Base-by-base conservation (phyloP, 2,329 filamentous ascomycete genomes). In the Penicillium psychrosexuale region DNA sequence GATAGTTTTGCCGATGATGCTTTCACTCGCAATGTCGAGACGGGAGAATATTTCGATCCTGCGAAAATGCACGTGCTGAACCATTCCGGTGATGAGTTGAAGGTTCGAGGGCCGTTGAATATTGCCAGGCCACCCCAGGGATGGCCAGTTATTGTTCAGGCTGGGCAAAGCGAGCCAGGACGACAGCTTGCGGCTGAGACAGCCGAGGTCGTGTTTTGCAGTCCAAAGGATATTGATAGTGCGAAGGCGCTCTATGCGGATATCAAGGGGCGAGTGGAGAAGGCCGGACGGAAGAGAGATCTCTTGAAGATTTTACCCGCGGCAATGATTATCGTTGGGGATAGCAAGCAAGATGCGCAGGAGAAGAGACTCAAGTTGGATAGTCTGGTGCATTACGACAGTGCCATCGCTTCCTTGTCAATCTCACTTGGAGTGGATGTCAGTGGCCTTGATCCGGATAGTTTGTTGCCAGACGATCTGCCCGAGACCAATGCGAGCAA, bases 1-100 rank as follows among this genome's bases (percentile, higher is more conserved):
- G 80, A 82, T 54, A 79, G 75, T 59, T 82, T 83, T 58, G 80
- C 80, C 0, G 81, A 83, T 45, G 81, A 83, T 60, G 81, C 81
- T 0, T 81, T 84, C 50, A 61, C 78, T 4, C 75, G 79, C 2
- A 74, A 83, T 58, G 67, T 68, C 3, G 75, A 78, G 57, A 77
- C 66, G 5, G 81, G 81, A 0, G 67, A 77, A 12, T 83, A 69
- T 59, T 73, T 82, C 34, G 76, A 84, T 47, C 80, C 80, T 0
- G 76, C 75, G 4, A 82, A 77, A 60, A 70, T 84, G 56, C 81
- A 84, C 59, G 74, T 77, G 0, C 66, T 83, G 17, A 73, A 83
- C 58, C 81, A 84, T 64, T 69, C 72, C 31, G 81, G 80, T 0
- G 74, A 79, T 3, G 72, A 77, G 30, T 66, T 81, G 27, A 70